These are phyloP conservation scores for Sanghuangporus weigelae DNA, from an alignment of 1,284 basidiomycete genomes.

Conservation along the genomic window DNA sequence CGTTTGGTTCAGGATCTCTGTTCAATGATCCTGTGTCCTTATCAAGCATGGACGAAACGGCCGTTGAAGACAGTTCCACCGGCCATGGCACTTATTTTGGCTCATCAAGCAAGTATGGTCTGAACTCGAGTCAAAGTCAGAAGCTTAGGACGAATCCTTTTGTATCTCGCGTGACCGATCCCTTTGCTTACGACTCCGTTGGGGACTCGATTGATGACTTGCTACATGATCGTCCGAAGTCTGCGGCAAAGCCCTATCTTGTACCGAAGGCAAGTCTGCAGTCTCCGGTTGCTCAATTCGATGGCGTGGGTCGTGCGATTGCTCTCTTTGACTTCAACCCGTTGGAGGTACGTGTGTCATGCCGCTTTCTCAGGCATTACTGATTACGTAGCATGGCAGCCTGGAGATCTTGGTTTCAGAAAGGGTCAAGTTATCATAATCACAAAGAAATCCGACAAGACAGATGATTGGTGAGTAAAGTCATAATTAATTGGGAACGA, in stretches of 20 bases:
- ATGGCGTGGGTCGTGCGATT: conserved; percentile 70
- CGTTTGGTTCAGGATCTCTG: conserved; percentile 28
- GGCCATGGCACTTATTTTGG: conserved; percentile 3
- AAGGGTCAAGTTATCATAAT: conserved; percentile 81
- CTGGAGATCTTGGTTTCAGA: conserved; percentile 79
- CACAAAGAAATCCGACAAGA: conserved; percentile 68
- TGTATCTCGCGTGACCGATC: neutral
- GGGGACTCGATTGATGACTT: conserved; percentile 20
- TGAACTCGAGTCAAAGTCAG: neutral
- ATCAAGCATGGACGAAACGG: conserved; percentile 18
- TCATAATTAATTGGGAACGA: neutral
- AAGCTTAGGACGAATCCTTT: conserved; percentile 9
- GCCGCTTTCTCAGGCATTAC: neutral
- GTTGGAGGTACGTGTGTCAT: conserved; percentile 46
- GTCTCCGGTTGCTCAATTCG: conserved; percentile 41
- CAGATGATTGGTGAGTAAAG: conserved; percentile 66
- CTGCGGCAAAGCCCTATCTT: conserved; percentile 30
- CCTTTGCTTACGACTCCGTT: neutral
- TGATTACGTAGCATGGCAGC: conserved; percentile 31
- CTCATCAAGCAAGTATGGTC: neutral
- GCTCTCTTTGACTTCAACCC: conserved; percentile 77
- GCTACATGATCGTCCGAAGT: conserved; percentile 19
- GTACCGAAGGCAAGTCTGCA: conserved; percentile 46
- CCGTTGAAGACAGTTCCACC: neutral
- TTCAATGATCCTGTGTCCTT: conserved; percentile 32